Percentiles rank a stretch among this genome's conserved stretches.
These are phyloP conservation scores for Exophiala viscosa DNA, from an alignment of 2,329 filamentous ascomycete species.

Conservation along the genomic window DNA sequence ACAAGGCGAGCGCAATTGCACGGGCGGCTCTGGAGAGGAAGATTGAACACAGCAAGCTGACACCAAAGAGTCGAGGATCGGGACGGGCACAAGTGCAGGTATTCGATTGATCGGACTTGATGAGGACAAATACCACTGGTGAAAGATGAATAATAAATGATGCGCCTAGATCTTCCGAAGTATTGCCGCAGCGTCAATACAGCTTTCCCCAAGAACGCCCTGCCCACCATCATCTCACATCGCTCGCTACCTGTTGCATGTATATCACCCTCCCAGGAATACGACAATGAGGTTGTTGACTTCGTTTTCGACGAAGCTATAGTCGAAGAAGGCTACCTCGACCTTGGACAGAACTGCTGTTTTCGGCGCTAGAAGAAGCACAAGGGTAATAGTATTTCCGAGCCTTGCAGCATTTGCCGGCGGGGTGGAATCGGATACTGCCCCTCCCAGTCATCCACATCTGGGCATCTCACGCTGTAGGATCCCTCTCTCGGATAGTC, in stretches of 20 bases:
- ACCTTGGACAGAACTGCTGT: not conserved
- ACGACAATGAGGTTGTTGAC: too few relatives aligned
- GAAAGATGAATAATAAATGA: not conserved
- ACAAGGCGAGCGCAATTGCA: not conserved
- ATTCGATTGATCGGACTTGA: not conserved
- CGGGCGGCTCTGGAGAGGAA: too few relatives aligned
- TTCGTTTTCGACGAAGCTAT: too few relatives aligned
- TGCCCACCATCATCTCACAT: not conserved
- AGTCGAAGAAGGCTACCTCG: not conserved
- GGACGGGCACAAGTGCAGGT: too few relatives aligned
- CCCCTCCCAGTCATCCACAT: not conserved
- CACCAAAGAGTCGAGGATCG: too few relatives aligned
- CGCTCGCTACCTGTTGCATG: too few relatives aligned
- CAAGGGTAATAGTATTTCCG: not conserved
- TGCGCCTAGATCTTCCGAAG: not conserved
- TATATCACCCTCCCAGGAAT: too few relatives aligned
- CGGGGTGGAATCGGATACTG: not conserved
- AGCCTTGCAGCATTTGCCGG: not conserved
- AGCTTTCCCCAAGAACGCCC: not conserved
- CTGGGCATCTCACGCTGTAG: not conserved
- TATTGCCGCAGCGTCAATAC: not conserved
- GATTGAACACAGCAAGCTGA: too few relatives aligned
- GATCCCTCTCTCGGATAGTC: not conserved
- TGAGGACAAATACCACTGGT: not conserved
- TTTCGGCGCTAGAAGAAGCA: not conserved